A percentile compares a stretch with the other conserved stretches of the same genome.
Conservation (phyloP, 2,329 filamentous ascomycete genomes). For the Sclerotinia borealis region DNA sequence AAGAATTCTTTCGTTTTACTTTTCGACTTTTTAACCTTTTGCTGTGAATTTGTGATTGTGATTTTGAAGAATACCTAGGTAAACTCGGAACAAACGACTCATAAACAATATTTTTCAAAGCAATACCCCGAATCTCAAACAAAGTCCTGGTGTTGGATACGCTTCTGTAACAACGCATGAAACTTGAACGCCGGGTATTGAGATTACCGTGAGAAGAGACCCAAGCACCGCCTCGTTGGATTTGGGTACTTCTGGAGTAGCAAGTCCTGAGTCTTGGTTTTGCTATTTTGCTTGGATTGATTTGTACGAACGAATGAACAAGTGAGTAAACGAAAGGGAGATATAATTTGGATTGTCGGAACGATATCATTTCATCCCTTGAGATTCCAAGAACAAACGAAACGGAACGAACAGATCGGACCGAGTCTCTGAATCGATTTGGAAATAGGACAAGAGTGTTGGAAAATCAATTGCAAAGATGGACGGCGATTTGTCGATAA, state of each 20-base stretch:
- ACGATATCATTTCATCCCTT: neutral
- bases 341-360: neutral
- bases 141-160: neutral
- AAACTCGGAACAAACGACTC: neutral
- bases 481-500: neutral
- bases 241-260: neutral
- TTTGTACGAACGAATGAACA: neutral
- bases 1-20: neutral
- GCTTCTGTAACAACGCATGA: neutral
- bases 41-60: neutral
- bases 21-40: neutral
- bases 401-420: neutral
- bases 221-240: constrained; percentile 2
- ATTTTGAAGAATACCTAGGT: neutral
- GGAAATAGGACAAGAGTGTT: neutral
- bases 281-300: neutral
- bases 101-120: neutral
- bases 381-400: neutral
- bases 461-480: neutral
- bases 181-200: constrained; percentile 4
- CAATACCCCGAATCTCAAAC: neutral
- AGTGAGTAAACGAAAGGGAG: neutral
- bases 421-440: neutral
- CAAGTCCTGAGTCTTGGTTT: neutral
- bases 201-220: neutral